Evolutionary conservation across 306 rosid species (phyloP).

Genomic region (Gynostemma pentaphyllum): DNA sequence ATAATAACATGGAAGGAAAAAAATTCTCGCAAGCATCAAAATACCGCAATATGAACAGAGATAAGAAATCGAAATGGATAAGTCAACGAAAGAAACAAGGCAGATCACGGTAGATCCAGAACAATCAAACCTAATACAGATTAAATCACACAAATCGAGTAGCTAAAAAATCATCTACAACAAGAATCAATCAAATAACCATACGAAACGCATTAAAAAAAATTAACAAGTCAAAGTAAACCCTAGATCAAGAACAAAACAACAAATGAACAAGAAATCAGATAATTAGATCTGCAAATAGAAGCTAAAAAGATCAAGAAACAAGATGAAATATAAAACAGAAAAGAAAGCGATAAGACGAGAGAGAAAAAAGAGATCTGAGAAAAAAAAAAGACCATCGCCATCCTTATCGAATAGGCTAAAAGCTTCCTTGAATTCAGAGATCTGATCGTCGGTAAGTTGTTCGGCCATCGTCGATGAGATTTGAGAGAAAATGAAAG

Average conservation of each 20-base stretch:
- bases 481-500: conserved; percentile 6
- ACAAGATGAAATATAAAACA: background rate
- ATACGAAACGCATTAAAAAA: background rate
- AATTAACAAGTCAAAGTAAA: background rate
- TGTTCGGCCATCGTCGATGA: conserved; percentile 65
- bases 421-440: conserved; percentile 77
- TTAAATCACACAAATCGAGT: background rate
- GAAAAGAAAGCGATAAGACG: background rate
- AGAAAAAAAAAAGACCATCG: conserved; percentile 58
- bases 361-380: conserved; percentile 21
- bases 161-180: background rate
- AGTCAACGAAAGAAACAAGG: background rate
- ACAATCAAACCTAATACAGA: background rate
- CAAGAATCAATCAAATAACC: background rate
- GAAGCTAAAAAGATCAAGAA: background rate
- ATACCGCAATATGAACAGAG: background rate
- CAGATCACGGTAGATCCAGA: conserved; percentile 4
- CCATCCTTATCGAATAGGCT: conserved; percentile 85
- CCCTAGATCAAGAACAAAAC: conserved; percentile 6
- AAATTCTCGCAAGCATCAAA: background rate
- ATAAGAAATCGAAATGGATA: background rate
- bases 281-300: background rate
- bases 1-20: background rate
- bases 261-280: background rate
- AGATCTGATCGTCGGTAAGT: conserved; percentile 79